Base-by-base conservation (phyloP, 78 protist genomes). In the Dictyostelium purpureum region DNA sequence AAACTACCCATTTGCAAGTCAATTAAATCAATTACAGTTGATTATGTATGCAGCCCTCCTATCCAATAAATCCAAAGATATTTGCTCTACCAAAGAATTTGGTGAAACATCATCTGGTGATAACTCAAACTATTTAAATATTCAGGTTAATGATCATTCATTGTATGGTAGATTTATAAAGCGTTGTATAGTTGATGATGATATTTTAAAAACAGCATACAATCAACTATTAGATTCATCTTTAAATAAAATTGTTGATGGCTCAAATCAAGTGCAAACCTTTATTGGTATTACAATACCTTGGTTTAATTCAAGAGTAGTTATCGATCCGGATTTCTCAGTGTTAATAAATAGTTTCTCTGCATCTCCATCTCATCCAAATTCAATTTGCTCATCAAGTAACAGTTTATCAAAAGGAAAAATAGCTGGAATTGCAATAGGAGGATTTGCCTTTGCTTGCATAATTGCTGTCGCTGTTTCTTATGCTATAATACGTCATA, bases 161-260 rank as follows among this genome's bases (percentile, higher is more conserved):
- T n/a, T 69, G 9, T 35, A 40, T n/a, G 77, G 77, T 69, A 69
- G 52, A 69, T 69, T 69, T 31, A 69, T 69, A 21, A 69, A 26
- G n/a, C 16, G 42, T 10, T 47, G 38, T 19, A 33, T 69, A 35
- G 40, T 69, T 0, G 77, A 69, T 69, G 52, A 40, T 38, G n/a
- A 40, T n/a, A 24, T 40, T 33, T 57, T n/a, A n/a, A n/a, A 57
- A 12, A 26, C 66, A 2, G 16, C 26, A 11, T 28, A 57, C 7
- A 57, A 57, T 57, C 24, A n/a, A 38, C 6, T 35, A 21, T 11
- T 69, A 24, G 66, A 57, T 57, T 57, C 66, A 21, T 57, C 66
- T 57, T 57, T 57, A 26, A 57, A 57, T 57, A 26, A 28, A 24
- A 57, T 57, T 57, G 21, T 35, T 26, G 26, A 3, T 57, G n/a